phyloP scores from a whole-genome alignment of 2,329 filamentous ascomycete species.

The Chrysosporium keratinophilum region DNA sequence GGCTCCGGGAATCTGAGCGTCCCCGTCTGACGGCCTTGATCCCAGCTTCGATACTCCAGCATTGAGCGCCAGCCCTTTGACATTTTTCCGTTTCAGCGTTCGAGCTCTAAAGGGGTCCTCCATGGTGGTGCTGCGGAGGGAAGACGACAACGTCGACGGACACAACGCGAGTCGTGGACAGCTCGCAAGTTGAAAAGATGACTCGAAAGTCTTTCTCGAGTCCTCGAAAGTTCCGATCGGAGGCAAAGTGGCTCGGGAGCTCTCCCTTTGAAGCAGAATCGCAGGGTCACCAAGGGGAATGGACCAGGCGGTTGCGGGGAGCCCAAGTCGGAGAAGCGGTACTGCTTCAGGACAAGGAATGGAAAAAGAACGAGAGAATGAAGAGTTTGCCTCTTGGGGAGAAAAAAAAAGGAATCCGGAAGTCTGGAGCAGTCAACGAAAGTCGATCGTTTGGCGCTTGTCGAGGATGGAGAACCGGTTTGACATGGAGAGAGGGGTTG shows the following conservation, averaged over 20 bases:
- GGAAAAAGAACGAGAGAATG: not conserved
- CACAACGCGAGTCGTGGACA: not conserved
- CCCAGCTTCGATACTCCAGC: slow-evolving; percentile 61
- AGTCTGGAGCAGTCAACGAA: slow-evolving; percentile 2
- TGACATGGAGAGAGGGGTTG: slow-evolving; percentile 3
- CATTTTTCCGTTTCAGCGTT: slow-evolving; percentile 98
- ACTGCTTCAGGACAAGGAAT: not conserved
- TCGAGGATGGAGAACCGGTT: not conserved
- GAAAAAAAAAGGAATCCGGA: slow-evolving; percentile 1
- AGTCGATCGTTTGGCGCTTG: slow-evolving; percentile 1
- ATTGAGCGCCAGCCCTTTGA: slow-evolving; percentile 85
- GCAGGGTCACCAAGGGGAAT: not conserved
- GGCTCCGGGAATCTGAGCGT: slow-evolving; percentile 51
- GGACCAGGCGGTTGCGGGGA: not conserved
- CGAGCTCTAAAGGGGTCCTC: slow-evolving; percentile 53
- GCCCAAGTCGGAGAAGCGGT: not conserved
- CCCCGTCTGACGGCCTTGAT: slow-evolving; percentile 61
- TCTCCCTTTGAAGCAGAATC: not conserved
- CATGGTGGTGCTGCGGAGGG: slow-evolving; percentile 36
- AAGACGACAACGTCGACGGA: not conserved
- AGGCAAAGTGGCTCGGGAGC: not conserved
- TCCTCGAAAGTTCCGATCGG: not conserved
- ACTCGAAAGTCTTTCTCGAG: not conserved
- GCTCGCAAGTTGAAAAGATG: not conserved
- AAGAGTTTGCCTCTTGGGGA: not conserved